Conservation (phyloP, 495 filamentous ascomycete genomes). For the Aspergillus kassunensis region DNA sequence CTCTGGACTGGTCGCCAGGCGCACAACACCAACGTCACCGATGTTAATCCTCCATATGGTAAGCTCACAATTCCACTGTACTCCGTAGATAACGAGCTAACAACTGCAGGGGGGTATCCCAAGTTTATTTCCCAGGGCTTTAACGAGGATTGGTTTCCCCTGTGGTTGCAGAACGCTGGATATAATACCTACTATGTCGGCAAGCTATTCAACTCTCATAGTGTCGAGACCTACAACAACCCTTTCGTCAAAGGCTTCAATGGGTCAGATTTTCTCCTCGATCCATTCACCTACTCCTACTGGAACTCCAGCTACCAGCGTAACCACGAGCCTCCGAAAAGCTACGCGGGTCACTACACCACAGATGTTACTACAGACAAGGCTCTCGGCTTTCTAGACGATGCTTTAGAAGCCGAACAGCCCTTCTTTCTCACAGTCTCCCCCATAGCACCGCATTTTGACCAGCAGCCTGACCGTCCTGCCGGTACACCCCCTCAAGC, state of each 20-base stretch:
- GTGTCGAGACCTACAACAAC: slow-evolving; percentile 52
- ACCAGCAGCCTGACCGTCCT: slow-evolving; percentile 37
- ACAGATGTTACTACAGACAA: slow-evolving; percentile 62
- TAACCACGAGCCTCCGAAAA: slow-evolving; percentile 54
- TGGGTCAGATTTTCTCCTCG: slow-evolving; percentile 61
- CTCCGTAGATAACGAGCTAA: neutral
- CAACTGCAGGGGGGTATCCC: slow-evolving; percentile 57
- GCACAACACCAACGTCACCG: slow-evolving; percentile 74
- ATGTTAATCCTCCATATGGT: slow-evolving; percentile 62
- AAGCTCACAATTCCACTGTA: neutral
- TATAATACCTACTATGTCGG: slow-evolving; percentile 72
- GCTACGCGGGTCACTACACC: slow-evolving; percentile 54
- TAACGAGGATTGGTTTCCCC: slow-evolving; percentile 62
- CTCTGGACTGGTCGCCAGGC: slow-evolving; percentile 63
- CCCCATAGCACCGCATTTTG: slow-evolving; percentile 63
- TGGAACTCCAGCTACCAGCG: slow-evolving; percentile 63
- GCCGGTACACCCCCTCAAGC: slow-evolving; percentile 36
- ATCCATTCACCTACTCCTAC: slow-evolving; percentile 70
- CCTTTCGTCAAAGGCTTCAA: slow-evolving; percentile 57
- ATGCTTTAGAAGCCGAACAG: slow-evolving; percentile 43
- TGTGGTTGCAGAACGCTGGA: slow-evolving; percentile 67
- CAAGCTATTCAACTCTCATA: slow-evolving; percentile 68
- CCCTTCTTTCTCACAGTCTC: slow-evolving; percentile 69
- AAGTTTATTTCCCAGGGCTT: slow-evolving; percentile 64
- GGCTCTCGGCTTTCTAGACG: slow-evolving; percentile 58